phyloP scores from a whole-genome alignment of 2,329 filamentous ascomycete genomes.

The Pyrenophora seminiperda region DNA sequence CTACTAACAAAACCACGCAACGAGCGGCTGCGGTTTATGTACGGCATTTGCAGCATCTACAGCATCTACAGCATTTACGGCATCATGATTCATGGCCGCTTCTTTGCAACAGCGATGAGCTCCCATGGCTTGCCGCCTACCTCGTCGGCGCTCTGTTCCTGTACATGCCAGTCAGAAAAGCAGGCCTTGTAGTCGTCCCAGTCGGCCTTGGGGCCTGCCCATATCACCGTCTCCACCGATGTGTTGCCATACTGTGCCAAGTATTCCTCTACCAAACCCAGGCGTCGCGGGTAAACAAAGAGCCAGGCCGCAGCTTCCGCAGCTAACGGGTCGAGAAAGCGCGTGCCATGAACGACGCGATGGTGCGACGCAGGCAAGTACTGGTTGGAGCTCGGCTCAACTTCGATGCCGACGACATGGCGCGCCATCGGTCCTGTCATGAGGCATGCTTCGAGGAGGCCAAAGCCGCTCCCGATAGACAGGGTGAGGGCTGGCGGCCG shows the following conservation, averaged over 20 bases:
- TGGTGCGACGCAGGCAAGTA: constrained; percentile 53
- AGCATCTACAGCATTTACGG: no score
- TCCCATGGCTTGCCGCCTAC: constrained; percentile 44
- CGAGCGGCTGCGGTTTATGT: no score
- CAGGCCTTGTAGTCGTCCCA: constrained; percentile 45
- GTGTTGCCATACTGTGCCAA: constrained; percentile 42
- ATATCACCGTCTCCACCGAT: constrained; percentile 46
- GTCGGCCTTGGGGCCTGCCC: constrained; percentile 52
- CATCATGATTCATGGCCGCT: no score
- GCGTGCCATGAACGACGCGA: constrained; percentile 52
- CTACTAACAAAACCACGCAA: constrained; percentile 44
- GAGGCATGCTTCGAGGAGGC: constrained; percentile 56
- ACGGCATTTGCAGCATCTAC: no score
- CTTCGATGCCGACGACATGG: constrained; percentile 56
- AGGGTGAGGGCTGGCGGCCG: constrained; percentile 33
- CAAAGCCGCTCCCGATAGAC: constrained; percentile 58
- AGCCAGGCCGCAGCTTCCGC: constrained; percentile 53
- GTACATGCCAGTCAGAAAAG: constrained; percentile 32
- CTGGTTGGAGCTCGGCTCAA: constrained; percentile 51
- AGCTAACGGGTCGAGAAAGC: constrained; percentile 52
- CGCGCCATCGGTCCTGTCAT: constrained; percentile 23
- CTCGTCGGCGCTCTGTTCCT: constrained; percentile 28
- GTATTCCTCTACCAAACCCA: constrained; percentile 54
- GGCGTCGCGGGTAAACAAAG: constrained; percentile 61
- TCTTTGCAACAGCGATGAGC: constrained; percentile 34